phyloP scores from a whole-genome alignment of 2,329 filamentous ascomycete species.

The Fusarium burgessii region DNA sequence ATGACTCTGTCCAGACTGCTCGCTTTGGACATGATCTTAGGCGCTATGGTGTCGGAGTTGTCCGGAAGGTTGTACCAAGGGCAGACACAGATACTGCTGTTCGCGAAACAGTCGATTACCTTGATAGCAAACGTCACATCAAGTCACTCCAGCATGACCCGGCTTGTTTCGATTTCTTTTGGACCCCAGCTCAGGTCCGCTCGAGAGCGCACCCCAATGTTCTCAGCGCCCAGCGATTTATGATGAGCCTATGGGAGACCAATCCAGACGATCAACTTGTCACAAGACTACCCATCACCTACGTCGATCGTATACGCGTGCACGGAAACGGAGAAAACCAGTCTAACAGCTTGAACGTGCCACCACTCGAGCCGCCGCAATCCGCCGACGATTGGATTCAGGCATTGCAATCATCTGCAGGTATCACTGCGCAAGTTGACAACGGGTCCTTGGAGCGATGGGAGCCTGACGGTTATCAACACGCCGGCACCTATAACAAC shows the following conservation, averaged over 20 bases:
- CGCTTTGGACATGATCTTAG: conserved; percentile 68
- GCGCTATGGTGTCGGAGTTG: conserved; percentile 73
- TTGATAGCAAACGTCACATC: conserved; percentile 47
- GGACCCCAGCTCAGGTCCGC: conserved; percentile 76
- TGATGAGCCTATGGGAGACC: conserved; percentile 74
- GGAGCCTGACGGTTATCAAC: conserved; percentile 76
- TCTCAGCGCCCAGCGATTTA: conserved; percentile 72
- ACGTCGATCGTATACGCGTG: conserved; percentile 77
- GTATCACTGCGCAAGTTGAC: conserved; percentile 74
- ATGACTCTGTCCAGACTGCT: conserved; percentile 60
- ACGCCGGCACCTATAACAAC: conserved; percentile 65
- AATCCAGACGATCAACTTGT: conserved; percentile 67
- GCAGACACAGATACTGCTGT: conserved; percentile 69
- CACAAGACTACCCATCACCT: conserved; percentile 72
- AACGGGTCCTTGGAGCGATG: conserved; percentile 79
- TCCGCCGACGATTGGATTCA: conserved; percentile 55
- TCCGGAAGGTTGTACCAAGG: conserved; percentile 72
- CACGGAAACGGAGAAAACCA: conserved; percentile 59
- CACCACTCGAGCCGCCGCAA: conserved; percentile 45
- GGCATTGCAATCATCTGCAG: conserved; percentile 58
- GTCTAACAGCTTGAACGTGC: conserved; percentile 37
- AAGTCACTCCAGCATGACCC: conserved; percentile 61
- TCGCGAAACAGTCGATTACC: conserved; percentile 68
- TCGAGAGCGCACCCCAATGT: conserved; percentile 75
- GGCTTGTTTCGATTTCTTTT: conserved; percentile 79